phyloP scores from a whole-genome alignment of 352 stramenopile species.

The Blastocystis sp. region DNA sequence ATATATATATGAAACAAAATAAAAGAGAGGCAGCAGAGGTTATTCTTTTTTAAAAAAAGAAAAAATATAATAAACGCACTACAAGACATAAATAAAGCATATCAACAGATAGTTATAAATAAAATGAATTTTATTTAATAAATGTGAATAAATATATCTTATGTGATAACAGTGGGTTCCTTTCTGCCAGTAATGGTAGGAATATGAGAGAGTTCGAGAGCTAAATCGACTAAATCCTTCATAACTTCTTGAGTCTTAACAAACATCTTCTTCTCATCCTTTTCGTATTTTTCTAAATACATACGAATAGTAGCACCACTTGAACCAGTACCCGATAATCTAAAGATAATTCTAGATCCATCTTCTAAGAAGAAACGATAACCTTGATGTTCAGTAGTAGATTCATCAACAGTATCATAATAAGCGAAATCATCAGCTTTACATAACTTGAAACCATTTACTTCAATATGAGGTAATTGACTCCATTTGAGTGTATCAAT shows the following conservation, averaged over 20 bases:
- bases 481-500: constrained; percentile 28
- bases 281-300: constrained; percentile 98
- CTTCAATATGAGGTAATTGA: background rate
- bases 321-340: constrained; percentile 84
- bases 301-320: constrained; percentile 85
- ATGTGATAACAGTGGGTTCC: constrained; percentile 84
- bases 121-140: constrained; percentile 20
- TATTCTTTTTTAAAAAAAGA: no score
- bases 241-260: constrained; percentile 52
- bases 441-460: constrained; percentile 45
- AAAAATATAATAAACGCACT: no score
- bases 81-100: no score
- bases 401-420: constrained; percentile 86
- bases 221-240: constrained; percentile 67
- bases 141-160: constrained; percentile 48
- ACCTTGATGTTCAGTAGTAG: constrained; percentile 77
- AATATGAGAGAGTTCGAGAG: constrained; percentile 70
- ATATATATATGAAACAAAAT: no score
- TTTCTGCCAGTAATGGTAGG: constrained; percentile 70
- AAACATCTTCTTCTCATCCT: constrained; percentile 44
- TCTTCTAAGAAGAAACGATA: constrained; percentile 81
- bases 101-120: no score
- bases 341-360: constrained; percentile 80
- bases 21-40: no score
- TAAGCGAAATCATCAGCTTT: constrained; percentile 88